phyloP scores from a whole-genome alignment of 106 monocot genomes.

The Vanilla planifolia region DNA sequence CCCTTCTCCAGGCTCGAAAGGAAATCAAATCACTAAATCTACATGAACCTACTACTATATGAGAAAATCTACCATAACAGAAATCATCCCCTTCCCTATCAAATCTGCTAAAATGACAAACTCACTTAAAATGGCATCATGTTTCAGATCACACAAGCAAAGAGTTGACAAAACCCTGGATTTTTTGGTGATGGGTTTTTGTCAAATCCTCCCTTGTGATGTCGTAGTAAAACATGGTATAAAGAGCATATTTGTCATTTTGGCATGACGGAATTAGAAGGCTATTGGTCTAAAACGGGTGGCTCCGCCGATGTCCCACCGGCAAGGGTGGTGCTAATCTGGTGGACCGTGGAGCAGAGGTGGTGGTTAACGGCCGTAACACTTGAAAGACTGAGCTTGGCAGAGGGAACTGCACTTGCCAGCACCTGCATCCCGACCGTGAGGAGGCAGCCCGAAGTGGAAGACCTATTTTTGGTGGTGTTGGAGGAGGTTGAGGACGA shows the following conservation, averaged over 20 bases:
- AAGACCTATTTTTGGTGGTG: background rate
- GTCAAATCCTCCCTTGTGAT: background rate
- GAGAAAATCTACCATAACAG: background rate
- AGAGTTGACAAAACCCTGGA: conserved; percentile 22
- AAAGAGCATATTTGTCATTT: conserved; percentile 43
- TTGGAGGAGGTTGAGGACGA: background rate
- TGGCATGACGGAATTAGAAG: background rate
- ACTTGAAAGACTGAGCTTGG: conserved; percentile 85
- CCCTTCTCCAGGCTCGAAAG: conserved; percentile 13
- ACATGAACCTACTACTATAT: background rate
- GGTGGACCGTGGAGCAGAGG: conserved; percentile 61
- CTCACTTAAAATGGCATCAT: too few relatives aligned
- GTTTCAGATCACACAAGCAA: conserved; percentile 7
- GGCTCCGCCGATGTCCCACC: background rate
- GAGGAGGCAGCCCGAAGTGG: conserved; percentile 49
- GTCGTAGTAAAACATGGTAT: background rate
- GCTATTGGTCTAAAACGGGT: background rate
- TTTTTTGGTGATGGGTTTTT: background rate
- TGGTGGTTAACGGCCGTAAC: conserved; percentile 78
- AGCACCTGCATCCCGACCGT: conserved; percentile 75
- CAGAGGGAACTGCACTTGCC: conserved; percentile 64
- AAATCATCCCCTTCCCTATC: background rate
- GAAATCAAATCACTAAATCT: background rate
- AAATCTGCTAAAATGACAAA: too few relatives aligned
- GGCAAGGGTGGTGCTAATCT: conserved; percentile 50